Evolutionary conservation across 352 stramenopile species (phyloP), one percentile per base, ranked within the genome.

Genomic region (Phytopythium montanum): DNA sequence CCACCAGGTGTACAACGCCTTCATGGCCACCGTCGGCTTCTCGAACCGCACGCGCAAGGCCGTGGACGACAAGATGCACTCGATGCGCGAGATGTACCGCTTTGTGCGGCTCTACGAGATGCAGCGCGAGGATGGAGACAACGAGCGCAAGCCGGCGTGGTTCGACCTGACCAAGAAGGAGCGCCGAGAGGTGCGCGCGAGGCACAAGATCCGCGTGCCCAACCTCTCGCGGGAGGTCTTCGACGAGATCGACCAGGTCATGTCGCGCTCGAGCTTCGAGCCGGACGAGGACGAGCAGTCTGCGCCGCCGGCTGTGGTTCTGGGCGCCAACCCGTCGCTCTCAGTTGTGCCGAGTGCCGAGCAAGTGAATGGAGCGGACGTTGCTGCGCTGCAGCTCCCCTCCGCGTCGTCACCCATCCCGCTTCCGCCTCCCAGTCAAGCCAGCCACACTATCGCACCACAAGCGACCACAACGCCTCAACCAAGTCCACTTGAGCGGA

Each of bases 51-150:
- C 79, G 19, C 71, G 74, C 4, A 87, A 90, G 39, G 77, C 80
- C 21, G 75, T 87, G 29, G 79, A 85, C 49, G 79, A 89, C 64
- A 87, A 87, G 52, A 87, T 89, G 79, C 79, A 87, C 62, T 81
- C 67, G n/a, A 89, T 87, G 73, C 85, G 81, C 48, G 75, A 87
- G 42, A 90, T 90, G 80, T 85, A 84, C 53, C 69, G 75, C 10
- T 87, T 87, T 45, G 83, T 90, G 45, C 70, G 70, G 25, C 61
- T 61, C 21, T 77, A 86, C 58, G 70, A 89, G 49, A 70, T 65
- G 5, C 66, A 62, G 29, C 69, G 66, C 10, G 45, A 63, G 21
- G 60, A 26, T 0, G 66, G 64, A 26, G 66, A 71, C 0, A 46
- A 36, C 6, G 74, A 73, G 60, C 75, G 33, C 6, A 75, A 73